Evolutionary conservation across 768 basidiomycete species (phyloP).

Genomic region (Psilocybe tampanensis): DNA sequence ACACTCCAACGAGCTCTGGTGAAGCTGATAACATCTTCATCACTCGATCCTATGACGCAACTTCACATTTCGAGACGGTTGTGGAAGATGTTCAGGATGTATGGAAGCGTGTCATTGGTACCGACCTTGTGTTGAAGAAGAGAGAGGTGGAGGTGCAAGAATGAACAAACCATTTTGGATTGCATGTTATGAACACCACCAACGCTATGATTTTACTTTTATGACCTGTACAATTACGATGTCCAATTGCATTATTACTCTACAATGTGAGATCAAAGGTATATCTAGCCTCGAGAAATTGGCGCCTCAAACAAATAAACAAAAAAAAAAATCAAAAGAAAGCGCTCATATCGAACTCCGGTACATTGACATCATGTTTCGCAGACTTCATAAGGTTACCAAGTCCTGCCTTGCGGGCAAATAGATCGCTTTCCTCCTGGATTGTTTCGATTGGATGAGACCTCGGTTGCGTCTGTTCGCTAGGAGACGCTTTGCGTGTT

Average conservation of each 20-base stretch:
- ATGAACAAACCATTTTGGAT: constrained; percentile 8
- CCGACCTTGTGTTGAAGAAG: constrained; percentile 85
- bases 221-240: constrained; percentile 3
- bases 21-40: constrained; percentile 90
- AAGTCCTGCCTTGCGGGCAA: constrained; percentile 70
- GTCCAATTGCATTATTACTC: not conserved
- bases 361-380: constrained; percentile 82
- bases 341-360: constrained; percentile 85
- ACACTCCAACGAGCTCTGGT: constrained; percentile 86
- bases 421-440: constrained; percentile 58
- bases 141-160: constrained; percentile 71
- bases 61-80: constrained; percentile 98
- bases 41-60: constrained; percentile 97
- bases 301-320: not conserved
- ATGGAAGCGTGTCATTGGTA: constrained; percentile 85
- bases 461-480: constrained; percentile 21
- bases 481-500: constrained; percentile 57
- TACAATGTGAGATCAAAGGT: not conserved
- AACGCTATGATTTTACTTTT: not conserved
- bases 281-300: not conserved
- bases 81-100: constrained; percentile 97
- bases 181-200: not conserved
- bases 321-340: constrained; percentile 51
- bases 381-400: constrained; percentile 91
- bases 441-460: constrained; percentile 33